Evolutionary conservation across 192 early-diverging fungal species (phyloP).

Genomic region (Radiomyces spectabilis): DNA sequence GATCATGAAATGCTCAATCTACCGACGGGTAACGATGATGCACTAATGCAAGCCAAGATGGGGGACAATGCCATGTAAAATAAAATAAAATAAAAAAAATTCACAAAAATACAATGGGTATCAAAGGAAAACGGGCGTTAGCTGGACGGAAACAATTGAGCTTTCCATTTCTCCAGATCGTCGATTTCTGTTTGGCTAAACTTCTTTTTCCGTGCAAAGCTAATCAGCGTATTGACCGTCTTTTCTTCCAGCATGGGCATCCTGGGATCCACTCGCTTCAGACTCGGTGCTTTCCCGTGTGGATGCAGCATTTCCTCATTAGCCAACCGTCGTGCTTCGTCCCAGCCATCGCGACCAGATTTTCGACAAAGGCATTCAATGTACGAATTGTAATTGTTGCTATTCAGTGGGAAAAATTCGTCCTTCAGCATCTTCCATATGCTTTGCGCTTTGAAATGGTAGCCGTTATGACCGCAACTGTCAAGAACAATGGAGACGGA

Average conservation of each 20-base stretch:
- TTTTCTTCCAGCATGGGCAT: no score
- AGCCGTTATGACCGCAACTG: slow-evolving; percentile 25
- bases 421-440: slow-evolving; percentile 30
- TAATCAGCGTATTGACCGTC: slow-evolving; percentile 23
- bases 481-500: slow-evolving; percentile 34
- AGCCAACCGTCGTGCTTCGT: no score
- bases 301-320: no score
- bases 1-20: slow-evolving; percentile 40
- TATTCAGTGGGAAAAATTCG: slow-evolving; percentile 16
- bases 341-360: no score
- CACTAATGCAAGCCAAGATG: background rate
- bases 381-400: slow-evolving; percentile 33
- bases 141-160: no score
- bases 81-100: background rate
- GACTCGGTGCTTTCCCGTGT: no score
- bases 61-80: background rate
- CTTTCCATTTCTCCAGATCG: background rate
- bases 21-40: slow-evolving; percentile 7
- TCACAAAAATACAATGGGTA: background rate
- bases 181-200: slow-evolving; percentile 4
- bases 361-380: slow-evolving; percentile 35
- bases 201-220: slow-evolving; percentile 19
- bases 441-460: background rate
- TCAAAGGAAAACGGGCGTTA: no score
- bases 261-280: no score